These are phyloP conservation scores for Austroboletus novae-zelandiae DNA, from an alignment of 1,284 basidiomycete genomes.

Conservation along the genomic window DNA sequence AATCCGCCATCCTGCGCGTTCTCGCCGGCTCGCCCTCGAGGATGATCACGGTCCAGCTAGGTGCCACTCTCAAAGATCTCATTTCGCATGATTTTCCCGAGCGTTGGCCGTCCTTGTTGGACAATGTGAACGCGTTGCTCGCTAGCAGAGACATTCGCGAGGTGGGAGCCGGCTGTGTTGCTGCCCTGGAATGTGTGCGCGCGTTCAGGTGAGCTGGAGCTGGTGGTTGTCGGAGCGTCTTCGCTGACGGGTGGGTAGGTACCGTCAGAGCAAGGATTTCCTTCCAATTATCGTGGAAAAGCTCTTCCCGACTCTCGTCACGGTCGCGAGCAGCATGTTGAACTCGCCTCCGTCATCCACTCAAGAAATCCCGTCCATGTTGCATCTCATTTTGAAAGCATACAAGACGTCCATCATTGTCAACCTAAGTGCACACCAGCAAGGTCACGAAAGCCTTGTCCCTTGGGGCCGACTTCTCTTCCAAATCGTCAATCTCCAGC, in stretches of 20 bases:
- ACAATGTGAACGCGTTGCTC: constrained; percentile 62
- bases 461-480: constrained; percentile 87
- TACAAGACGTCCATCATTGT: constrained; percentile 79
- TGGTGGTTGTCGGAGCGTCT: constrained; percentile 26
- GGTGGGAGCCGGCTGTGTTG: constrained; percentile 77
- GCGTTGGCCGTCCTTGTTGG: constrained; percentile 65
- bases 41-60: constrained; percentile 72
- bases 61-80: constrained; percentile 66
- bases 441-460: constrained; percentile 68
- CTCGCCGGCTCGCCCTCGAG: constrained; percentile 65
- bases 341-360: constrained; percentile 55
- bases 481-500: constrained; percentile 64
- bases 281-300: constrained; percentile 58
- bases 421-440: constrained; percentile 70
- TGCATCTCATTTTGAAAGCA: constrained; percentile 80
- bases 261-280: constrained; percentile 59
- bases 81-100: constrained; percentile 74
- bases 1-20: constrained; percentile 62
- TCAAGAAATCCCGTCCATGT: constrained; percentile 71
- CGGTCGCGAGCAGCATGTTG: constrained; percentile 65
- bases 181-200: constrained; percentile 69
- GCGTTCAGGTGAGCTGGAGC: constrained; percentile 55
- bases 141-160: constrained; percentile 62
- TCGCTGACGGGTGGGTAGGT: constrained; percentile 40
- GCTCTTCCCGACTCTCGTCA: constrained; percentile 72